Base-by-base conservation (phyloP, 768 basidiomycete species). In the Podaxis sp. region DNA sequence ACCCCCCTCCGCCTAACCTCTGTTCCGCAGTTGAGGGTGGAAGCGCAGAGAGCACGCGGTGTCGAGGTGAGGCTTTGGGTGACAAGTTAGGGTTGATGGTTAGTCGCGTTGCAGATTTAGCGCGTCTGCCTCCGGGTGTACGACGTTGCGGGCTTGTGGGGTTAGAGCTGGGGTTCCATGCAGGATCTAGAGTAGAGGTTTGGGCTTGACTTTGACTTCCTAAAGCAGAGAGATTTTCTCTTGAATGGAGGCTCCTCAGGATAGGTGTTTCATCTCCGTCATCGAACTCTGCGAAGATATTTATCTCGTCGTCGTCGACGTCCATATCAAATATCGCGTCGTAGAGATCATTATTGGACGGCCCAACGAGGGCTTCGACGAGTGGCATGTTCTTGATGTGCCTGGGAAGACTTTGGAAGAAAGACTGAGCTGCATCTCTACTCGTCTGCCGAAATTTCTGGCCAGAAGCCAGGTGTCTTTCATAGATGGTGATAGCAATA, bases 291-390 rank as follows among this genome's bases (percentile, higher is more conserved):
- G 74, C 75, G 66, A 89, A 87, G 28, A 86, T 74, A 44, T 80
- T 82, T 20, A 76, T 73, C 8, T 85, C 81, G 37, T 74, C 71
- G 3, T 74, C 71, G 3, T 69, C 62, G 22, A 82, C 69, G 28
- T 91, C 87, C 1, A 89, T 83, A 59, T 90, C 88, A 67, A 95
- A 93, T 48, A 94, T 89, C 1, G 89, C 90, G 56, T 90, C 90
- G 67, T 88, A 89, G 17, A 94, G 68, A 63, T 89, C 86, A 57
- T 80, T 83, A 15, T 85, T 80, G 15, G 85, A 78, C 5, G 87
- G 84, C 26, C 92, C 90, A n/a, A 92, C 83, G 15, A 95, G 71
- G 15, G 87, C 87, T 66, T 93, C 92, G 13, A 93, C 72, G 48
- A 93, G 74, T 0, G 91, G 89, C 72, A 91, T 85, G 56, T 82